Conservation (phyloP, 371 early-diverging fungal species). For the Rhizomucor pusillus region DNA sequence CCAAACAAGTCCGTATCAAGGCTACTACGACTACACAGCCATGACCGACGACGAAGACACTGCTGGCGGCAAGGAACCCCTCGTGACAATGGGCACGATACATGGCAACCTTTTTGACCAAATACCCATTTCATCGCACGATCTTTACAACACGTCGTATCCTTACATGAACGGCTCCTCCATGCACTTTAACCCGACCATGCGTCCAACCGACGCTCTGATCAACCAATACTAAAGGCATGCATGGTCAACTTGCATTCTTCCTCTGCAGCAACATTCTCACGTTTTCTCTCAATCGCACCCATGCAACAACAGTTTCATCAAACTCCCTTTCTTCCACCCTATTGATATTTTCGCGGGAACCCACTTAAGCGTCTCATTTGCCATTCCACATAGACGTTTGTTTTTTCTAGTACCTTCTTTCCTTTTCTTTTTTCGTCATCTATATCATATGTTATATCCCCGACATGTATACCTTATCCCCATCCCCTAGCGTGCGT, state of each 20-base stretch:
- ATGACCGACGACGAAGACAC: neutral
- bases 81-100: neutral
- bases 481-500: too few relatives aligned
- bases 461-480: constrained; percentile 12
- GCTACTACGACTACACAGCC: too few relatives aligned
- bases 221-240: constrained; percentile 13
- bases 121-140: constrained; percentile 5
- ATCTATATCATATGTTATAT: neutral
- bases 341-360: neutral
- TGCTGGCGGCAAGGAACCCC: neutral
- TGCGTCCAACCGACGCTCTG: constrained; percentile 21
- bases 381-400: neutral
- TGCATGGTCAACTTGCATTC: neutral
- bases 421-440: neutral
- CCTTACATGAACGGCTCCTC: constrained; percentile 2
- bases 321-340: too few relatives aligned
- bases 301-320: neutral
- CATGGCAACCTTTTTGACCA: neutral
- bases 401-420: constrained; percentile 5
- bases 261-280: constrained; percentile 6
- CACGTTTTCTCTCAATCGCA: constrained; percentile 2
- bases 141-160: constrained; percentile 7
- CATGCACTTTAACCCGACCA: constrained; percentile 9
- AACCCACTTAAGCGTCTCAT: neutral
- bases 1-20: too few relatives aligned